Base-by-base conservation (phyloP, 768 basidiomycete species). In the Chalciporus pseudorubinellus region DNA sequence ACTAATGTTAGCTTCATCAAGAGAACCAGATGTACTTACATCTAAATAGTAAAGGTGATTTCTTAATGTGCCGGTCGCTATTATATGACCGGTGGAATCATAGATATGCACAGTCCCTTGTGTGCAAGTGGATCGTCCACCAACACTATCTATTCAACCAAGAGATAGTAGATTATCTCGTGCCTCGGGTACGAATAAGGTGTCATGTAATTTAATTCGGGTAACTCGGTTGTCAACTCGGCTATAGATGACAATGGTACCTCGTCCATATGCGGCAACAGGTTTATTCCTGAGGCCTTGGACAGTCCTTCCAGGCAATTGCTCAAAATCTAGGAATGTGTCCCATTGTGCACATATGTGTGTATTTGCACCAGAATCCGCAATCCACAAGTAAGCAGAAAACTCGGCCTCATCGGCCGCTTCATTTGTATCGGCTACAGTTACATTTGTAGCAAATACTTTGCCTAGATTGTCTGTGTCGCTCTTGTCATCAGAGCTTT, bases 151-250 rank as follows among this genome's bases (percentile, higher is more conserved):
- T 0, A 52, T 14, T 2, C 28, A 5, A 1, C 18, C 33, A 0
- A 56, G 22, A 1, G 54, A 56, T 1, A 52, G 2, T n/a, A 56
- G 13, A n/a, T 56, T 56, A 16, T 52, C 24, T 5, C 9, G 14
- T 3, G 54, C 41, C 6, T 34, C 31, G 2, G 54, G 54, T 1
- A 44, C 41, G n/a, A 52, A 9, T 3, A 50, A 20, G 3, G 34
- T 26, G 5, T 50, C n/a, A 7, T 1, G 3, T 34, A 43, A 16
- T 6, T 8, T 3, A 6, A 31, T 13, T 39, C 38, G 26, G 36
- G 18, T 39, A 28, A 6, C 2, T 2, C n/a, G 34, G 4, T 34
- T 4, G 3, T 10, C 34, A 4, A n/a, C 11, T 13, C 11, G 34
- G 34, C 34, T 34, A 3, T 4, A 4, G 10, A 48, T 0, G 1